These are phyloP conservation scores for Talaromyces stipitatus DNA, from an alignment of 495 filamentous ascomycete species.

Conservation along the genomic window DNA sequence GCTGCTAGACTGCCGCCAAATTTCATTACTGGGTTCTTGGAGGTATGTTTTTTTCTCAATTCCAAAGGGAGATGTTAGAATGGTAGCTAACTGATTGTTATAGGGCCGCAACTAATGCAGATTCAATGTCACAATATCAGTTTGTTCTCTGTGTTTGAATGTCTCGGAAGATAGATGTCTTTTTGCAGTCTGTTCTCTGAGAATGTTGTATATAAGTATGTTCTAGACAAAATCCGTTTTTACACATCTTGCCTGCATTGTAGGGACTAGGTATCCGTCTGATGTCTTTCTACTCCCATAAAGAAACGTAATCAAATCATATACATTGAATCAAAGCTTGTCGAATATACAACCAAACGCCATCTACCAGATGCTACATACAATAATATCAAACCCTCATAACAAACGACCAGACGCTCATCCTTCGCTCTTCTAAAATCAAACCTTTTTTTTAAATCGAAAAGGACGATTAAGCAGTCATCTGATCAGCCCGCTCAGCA, in stretches of 20 bases:
- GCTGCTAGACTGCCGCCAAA: constrained; percentile 68
- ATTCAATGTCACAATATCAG: neutral
- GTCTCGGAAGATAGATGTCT: neutral
- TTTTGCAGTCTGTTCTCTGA: neutral
- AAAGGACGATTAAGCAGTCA: constrained; percentile 33
- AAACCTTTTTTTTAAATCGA: neutral
- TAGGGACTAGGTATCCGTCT: too few species aligned
- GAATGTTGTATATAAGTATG: constrained; percentile 1
- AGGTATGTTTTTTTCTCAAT: constrained; percentile 51
- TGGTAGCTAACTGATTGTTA: neutral
- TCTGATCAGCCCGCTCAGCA: constrained; percentile 27
- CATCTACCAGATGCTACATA: constrained; percentile 1
- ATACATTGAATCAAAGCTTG: neutral
- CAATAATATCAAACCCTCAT: neutral
- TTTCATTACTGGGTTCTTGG: constrained; percentile 90
- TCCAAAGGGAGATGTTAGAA: too few species aligned
- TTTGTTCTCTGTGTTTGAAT: neutral
- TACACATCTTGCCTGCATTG: too few species aligned
- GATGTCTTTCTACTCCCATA: too few species aligned
- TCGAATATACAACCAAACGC: constrained; percentile 1
- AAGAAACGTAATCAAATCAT: too few species aligned
- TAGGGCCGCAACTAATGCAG: constrained; percentile 34
- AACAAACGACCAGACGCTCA: neutral
- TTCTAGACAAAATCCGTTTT: neutral
- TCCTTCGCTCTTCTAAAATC: neutral